Conservation (phyloP, 1,284 basidiomycete species). For the Taiwanofungus camphoratus region DNA sequence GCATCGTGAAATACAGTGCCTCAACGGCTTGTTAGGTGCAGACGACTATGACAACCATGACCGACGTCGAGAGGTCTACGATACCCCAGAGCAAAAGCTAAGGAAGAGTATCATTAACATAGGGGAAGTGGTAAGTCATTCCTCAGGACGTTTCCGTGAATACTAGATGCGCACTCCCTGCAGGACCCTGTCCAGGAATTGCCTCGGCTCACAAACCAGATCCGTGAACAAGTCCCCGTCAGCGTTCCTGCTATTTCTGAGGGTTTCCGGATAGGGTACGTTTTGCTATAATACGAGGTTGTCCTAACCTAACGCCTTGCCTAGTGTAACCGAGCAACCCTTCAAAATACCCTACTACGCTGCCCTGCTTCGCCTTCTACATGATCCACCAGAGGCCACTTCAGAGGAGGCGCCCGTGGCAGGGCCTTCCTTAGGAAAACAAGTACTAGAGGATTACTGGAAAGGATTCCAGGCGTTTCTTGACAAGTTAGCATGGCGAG, state of each 20-base stretch:
- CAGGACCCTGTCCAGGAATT: conserved; percentile 71
- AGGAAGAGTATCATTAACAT: conserved; percentile 67
- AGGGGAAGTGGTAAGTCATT: conserved; percentile 73
- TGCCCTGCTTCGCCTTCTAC: conserved; percentile 69
- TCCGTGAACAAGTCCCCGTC: conserved; percentile 51
- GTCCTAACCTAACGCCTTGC: conserved; percentile 7
- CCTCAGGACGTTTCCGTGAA: neutral
- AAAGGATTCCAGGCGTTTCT: conserved; percentile 82
- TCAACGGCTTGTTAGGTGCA: conserved; percentile 8
- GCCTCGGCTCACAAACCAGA: conserved; percentile 56
- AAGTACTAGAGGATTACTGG: conserved; percentile 84
- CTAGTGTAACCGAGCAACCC: conserved; percentile 80
- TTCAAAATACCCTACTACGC: conserved; percentile 90
- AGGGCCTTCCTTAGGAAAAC: conserved; percentile 50
- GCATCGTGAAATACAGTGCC: neutral
- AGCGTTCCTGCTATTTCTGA: conserved; percentile 65
- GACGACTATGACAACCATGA: conserved; percentile 56
- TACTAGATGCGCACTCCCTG: conserved; percentile 11
- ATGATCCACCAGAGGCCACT: conserved; percentile 38
- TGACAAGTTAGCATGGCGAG: conserved; percentile 85
- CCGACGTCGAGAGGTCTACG: conserved; percentile 53
- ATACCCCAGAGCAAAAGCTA: conserved; percentile 70
- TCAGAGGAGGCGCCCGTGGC: conserved; percentile 26
- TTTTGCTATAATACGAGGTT: conserved; percentile 7
- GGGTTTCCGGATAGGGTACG: conserved; percentile 71